A percentile compares a stretch with the other conserved stretches of the same genome.
phyloP scores from a whole-genome alignment of 2,329 filamentous ascomycete genomes.

The Claviceps pazoutovae region DNA sequence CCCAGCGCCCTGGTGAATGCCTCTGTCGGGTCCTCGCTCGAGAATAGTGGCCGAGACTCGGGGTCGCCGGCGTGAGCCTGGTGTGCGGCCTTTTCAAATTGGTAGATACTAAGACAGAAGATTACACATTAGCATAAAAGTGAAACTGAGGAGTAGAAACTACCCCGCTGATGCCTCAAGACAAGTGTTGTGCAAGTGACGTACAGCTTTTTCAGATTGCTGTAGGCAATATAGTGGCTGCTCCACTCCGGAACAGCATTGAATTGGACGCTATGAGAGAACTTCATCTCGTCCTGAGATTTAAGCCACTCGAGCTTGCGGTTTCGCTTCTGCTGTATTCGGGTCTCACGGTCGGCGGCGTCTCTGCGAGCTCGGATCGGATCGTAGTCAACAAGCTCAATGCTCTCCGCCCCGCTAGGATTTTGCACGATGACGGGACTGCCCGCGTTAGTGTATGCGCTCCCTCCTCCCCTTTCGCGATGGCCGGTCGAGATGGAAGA shows the following conservation, averaged over 20 bases:
- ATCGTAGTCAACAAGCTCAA: conserved; percentile 30
- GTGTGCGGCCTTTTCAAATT: conserved; percentile 74
- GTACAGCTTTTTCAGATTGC: conserved; percentile 95
- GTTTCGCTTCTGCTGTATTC: conserved; percentile 31
- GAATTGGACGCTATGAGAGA: conserved; percentile 98
- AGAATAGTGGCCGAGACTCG: conserved; percentile 74
- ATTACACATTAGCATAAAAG: background rate
- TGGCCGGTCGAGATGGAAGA: conserved; percentile 12
- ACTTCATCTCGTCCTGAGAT: conserved; percentile 87
- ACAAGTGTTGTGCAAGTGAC: conserved; percentile 19
- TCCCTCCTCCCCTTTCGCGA: conserved; percentile 27
- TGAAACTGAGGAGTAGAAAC: background rate
- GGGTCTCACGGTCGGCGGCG: conserved; percentile 18
- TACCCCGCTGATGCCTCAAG: background rate
- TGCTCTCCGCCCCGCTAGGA: conserved; percentile 12
- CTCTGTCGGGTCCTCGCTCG: conserved; percentile 59
- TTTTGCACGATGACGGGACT: conserved; percentile 1
- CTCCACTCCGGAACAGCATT: conserved; percentile 99
- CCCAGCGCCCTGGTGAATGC: conserved; percentile 74
- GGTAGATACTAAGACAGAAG: conserved; percentile 60
- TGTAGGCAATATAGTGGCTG: conserved; percentile 94
- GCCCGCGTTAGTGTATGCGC: conserved; percentile 4
- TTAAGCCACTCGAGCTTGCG: conserved; percentile 59
- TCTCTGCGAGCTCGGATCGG: conserved; percentile 17
- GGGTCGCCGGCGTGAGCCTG: conserved; percentile 51